A percentile compares a stretch with the other conserved stretches of the same genome.
Conservation (phyloP, 352 stramenopile genomes). For the Globisporangium iwayamae region DNA sequence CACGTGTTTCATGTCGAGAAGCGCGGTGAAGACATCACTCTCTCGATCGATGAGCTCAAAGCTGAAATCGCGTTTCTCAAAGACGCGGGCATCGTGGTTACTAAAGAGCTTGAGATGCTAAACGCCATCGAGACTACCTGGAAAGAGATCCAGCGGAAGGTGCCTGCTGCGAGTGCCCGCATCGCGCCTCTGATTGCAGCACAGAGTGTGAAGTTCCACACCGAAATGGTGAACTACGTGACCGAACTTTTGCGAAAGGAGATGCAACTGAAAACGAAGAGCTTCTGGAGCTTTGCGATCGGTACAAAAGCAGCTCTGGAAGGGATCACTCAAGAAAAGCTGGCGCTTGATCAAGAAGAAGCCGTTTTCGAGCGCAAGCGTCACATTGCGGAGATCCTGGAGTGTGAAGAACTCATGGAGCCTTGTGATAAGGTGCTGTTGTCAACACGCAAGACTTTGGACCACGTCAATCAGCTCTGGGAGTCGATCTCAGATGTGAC, state of each 20-base stretch:
- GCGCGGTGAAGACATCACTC: constrained; percentile 51
- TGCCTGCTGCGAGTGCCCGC: constrained; percentile 54
- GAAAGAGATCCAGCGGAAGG: constrained; percentile 60
- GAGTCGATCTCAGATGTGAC: constrained; percentile 83
- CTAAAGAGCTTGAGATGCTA: constrained; percentile 57
- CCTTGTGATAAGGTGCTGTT: constrained; percentile 65
- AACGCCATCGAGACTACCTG: constrained; percentile 50
- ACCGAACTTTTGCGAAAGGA: constrained; percentile 68
- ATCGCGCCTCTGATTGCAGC: constrained; percentile 62
- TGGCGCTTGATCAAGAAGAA: constrained; percentile 34
- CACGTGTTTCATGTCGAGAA: constrained; percentile 81
- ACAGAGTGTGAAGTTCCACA: constrained; percentile 59
- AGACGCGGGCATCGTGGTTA: constrained; percentile 49
- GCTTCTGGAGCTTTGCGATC: constrained; percentile 61
- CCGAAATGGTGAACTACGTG: constrained; percentile 83
- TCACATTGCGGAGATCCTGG: constrained; percentile 91
- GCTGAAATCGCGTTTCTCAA: constrained; percentile 63
- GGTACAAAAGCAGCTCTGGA: constrained; percentile 39
- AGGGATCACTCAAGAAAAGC: constrained; percentile 39
- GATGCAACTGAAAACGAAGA: constrained; percentile 39
- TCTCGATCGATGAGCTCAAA: constrained; percentile 66
- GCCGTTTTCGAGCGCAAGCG: constrained; percentile 48
- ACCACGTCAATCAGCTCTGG: constrained; percentile 83
- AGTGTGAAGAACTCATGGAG: constrained; percentile 89
- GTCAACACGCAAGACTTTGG: constrained; percentile 72